Evolutionary conservation across 768 basidiomycete genomes (phyloP).

Genomic region (Gymnopilus junonius): DNA sequence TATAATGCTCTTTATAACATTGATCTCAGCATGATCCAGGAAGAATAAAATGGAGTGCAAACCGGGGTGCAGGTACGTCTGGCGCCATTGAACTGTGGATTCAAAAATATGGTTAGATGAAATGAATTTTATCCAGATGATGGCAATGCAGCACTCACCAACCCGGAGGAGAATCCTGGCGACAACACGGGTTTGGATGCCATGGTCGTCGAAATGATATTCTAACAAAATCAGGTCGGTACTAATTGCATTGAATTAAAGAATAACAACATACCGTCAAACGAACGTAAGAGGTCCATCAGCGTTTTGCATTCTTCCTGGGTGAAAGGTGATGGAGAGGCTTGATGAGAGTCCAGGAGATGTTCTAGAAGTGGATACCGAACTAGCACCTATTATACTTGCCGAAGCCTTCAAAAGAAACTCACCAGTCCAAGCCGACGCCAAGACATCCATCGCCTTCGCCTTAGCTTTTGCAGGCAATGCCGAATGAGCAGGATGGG

Average conservation of each 20-base stretch:
- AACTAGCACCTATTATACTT: too few species aligned
- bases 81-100: constrained; percentile 63
- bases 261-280: constrained; percentile 21
- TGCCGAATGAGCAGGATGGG: constrained; percentile 73
- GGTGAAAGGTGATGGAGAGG: constrained; percentile 67
- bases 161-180: constrained; percentile 71
- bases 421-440: constrained; percentile 80
- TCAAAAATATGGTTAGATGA: not conserved
- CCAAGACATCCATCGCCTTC: constrained; percentile 77
- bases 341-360: constrained; percentile 61
- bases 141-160: constrained; percentile 42
- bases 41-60: too few species aligned
- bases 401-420: too few species aligned
- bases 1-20: too few species aligned
- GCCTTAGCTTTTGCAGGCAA: constrained; percentile 58
- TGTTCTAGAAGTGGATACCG: constrained; percentile 52
- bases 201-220: constrained; percentile 39
- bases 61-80: constrained; percentile 72
- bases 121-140: not conserved
- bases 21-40: too few species aligned
- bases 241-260: not conserved
- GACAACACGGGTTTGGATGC: constrained; percentile 61
- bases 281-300: constrained; percentile 53
- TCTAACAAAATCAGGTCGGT: not conserved
- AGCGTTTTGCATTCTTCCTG: constrained; percentile 82